Evolutionary conservation across 225 moss, liverwort and hornwort species (phyloP).

Genomic region (Neckera pumila): DNA sequence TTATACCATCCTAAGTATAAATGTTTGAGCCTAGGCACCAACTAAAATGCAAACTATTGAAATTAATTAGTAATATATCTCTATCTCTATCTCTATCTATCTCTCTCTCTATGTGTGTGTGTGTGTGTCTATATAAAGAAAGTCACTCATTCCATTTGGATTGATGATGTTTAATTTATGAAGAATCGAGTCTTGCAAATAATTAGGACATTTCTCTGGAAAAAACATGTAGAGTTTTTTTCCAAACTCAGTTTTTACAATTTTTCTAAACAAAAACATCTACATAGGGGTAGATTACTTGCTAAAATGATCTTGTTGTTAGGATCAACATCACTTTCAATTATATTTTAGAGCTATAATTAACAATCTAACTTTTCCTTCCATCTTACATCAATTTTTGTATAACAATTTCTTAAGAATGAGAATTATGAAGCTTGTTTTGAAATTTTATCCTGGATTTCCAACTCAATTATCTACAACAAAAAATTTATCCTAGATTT

Average conservation of each 20-base stretch:
- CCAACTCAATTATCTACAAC: neutral
- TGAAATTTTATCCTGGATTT: neutral
- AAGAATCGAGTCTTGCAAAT: accelerated
- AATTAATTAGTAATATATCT: no score
- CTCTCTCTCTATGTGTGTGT: no score
- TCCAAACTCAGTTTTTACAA: neutral
- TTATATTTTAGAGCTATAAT: neutral
- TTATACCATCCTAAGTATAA: accelerated
- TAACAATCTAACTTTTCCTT: neutral
- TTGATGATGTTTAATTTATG: neutral
- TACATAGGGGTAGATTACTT: accelerated
- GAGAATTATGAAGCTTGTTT: neutral
- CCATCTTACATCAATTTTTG: neutral
- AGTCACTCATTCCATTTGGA: neutral
- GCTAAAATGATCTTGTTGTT: accelerated
- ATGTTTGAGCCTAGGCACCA: accelerated
- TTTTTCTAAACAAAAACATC: neutral
- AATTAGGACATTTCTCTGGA: accelerated
- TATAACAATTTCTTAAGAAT: neutral
- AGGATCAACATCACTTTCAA: neutral
- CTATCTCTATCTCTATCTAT: no score
- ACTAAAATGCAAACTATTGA: neutral
- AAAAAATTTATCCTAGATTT: neutral
- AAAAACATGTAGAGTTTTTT: neutral
- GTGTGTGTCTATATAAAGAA: neutral